These are phyloP conservation scores for Spongispora temasekensis DNA, from an alignment of 1,284 basidiomycete genomes.

Conservation along the genomic window DNA sequence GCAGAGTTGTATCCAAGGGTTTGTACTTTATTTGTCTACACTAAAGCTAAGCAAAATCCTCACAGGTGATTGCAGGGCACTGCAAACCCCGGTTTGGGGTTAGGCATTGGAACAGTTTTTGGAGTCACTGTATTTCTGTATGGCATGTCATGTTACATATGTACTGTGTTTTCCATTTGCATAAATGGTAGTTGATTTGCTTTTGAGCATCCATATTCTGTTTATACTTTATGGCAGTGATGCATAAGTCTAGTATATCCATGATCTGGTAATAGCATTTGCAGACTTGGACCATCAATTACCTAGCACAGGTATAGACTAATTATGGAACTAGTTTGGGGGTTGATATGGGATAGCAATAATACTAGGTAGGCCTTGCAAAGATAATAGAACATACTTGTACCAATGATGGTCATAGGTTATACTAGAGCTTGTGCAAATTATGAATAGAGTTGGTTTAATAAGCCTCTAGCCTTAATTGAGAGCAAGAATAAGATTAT, in stretches of 20 bases:
- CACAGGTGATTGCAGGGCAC: no score
- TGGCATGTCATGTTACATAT: background rate
- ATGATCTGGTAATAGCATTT: background rate
- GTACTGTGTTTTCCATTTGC: background rate
- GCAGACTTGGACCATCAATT: background rate
- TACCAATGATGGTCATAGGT: background rate
- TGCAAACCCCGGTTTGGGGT: no score
- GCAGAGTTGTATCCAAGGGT: no score
- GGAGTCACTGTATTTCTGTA: no score
- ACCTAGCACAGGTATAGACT: background rate
- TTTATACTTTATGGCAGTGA: background rate
- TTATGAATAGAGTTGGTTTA: background rate
- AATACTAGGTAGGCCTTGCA: background rate
- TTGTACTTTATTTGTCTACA: no score
- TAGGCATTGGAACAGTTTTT: no score
- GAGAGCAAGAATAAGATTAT: no score
- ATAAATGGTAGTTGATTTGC: background rate
- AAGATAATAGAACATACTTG: background rate
- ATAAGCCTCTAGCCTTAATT: no score
- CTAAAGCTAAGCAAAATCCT: no score
- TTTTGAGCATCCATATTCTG: background rate
- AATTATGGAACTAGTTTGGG: background rate
- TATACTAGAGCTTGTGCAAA: background rate
- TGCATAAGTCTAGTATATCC: background rate
- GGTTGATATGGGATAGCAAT: background rate